These are phyloP conservation scores for Rhodosorus marinus DNA, from an alignment of 23 red algal species.

Conservation along the genomic window DNA sequence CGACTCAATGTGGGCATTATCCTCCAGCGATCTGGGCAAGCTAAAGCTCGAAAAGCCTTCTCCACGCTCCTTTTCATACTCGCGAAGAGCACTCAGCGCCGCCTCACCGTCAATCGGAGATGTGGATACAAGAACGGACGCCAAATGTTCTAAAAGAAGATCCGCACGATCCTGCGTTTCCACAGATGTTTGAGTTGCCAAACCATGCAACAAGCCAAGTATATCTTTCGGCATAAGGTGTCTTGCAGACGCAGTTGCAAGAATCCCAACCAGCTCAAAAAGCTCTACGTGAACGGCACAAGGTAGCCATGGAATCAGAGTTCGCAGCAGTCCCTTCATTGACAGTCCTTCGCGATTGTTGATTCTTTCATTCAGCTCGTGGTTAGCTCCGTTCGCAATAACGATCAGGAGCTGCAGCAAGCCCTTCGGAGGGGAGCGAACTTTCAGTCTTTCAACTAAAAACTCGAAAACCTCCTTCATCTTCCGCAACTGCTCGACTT, in stretches of 20 bases:
- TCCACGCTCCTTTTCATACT: not conserved
- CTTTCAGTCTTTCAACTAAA: not conserved
- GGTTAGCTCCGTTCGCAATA: not conserved
- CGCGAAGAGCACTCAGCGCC: not conserved
- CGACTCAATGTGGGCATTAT: not conserved
- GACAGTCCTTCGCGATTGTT: not conserved
- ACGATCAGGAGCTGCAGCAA: not conserved
- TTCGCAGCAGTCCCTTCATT: conserved; percentile 3
- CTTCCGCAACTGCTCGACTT: no score
- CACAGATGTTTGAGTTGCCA: conserved; percentile 16
- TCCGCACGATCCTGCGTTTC: conserved; percentile 18
- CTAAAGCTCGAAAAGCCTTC: not conserved
- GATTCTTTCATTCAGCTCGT: not conserved
- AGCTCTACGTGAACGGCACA: conserved; percentile 23
- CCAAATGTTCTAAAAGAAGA: not conserved
- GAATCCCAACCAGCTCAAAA: conserved; percentile 35
- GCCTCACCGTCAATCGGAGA: not conserved
- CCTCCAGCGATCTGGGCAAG: not conserved
- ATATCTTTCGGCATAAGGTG: conserved; percentile 45
- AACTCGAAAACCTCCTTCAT: no score
- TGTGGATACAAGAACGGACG: not conserved
- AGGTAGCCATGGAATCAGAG: conserved; percentile 35
- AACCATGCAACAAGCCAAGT: conserved; percentile 12
- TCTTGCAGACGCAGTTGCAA: conserved; percentile 14
- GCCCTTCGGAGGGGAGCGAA: not conserved